These are phyloP conservation scores for Jacaranda mimosifolia DNA, from an alignment of 257 asterid genomes.

Conservation along the genomic window DNA sequence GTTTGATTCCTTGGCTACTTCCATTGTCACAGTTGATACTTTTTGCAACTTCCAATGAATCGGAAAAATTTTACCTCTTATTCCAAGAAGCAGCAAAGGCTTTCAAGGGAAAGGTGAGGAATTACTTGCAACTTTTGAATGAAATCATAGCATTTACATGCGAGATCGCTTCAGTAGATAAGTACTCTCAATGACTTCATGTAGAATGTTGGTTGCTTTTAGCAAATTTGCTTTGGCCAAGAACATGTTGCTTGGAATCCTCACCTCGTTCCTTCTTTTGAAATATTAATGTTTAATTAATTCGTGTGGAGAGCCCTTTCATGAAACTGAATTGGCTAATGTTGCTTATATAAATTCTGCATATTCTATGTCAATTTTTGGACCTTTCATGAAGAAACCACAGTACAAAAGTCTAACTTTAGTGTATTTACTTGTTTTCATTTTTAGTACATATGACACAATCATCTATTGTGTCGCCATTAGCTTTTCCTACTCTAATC, in stretches of 20 bases:
- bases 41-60: slow-evolving; percentile 71
- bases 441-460: too few relatives aligned
- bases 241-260: background rate
- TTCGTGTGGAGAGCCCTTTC: background rate
- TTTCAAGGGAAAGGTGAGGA: slow-evolving; percentile 89
- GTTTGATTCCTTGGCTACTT: slow-evolving; percentile 35
- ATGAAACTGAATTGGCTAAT: background rate
- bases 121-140: slow-evolving; percentile 16
- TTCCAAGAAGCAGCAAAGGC: slow-evolving; percentile 88
- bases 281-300: background rate
- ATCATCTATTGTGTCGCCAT: background rate
- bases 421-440: too few relatives aligned
- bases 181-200: background rate
- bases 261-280: background rate
- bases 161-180: background rate
- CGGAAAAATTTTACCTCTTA: slow-evolving; percentile 62
- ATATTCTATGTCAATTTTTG: too few relatives aligned
- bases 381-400: too few relatives aligned
- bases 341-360: too few relatives aligned
- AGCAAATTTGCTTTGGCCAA: background rate
- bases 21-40: slow-evolving; percentile 70
- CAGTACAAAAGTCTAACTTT: too few relatives aligned
- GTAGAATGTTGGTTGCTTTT: background rate
- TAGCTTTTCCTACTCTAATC: background rate
- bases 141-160: background rate